phyloP scores from a whole-genome alignment of 2,329 filamentous ascomycete species.

The Madurella mycetomatis region DNA sequence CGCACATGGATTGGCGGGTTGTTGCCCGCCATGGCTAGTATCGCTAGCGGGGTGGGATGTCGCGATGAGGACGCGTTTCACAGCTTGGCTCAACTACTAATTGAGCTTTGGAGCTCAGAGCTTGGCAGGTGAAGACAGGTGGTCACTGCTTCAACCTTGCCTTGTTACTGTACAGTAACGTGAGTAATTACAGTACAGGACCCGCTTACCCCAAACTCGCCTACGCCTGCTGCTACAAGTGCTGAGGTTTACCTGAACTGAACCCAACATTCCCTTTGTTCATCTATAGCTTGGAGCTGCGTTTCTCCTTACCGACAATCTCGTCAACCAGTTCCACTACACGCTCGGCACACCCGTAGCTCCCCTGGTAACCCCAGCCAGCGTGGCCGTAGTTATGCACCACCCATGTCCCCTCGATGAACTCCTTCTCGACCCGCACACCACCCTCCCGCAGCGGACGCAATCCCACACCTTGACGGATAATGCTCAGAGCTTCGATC shows the following conservation, averaged over 20 bases:
- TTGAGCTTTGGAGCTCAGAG: not conserved
- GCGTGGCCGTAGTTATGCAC: slow-evolving; percentile 80
- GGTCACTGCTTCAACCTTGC: too few species aligned
- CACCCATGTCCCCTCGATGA: slow-evolving; percentile 58
- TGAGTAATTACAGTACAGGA: too few species aligned
- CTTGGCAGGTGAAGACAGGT: not conserved
- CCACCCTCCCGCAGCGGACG: slow-evolving; percentile 71
- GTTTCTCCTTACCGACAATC: slow-evolving; percentile 38
- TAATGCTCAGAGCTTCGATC: slow-evolving; percentile 66
- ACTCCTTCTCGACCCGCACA: slow-evolving; percentile 69
- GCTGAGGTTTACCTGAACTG: not conserved
- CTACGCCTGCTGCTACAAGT: too few species aligned
- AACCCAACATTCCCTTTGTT: not conserved
- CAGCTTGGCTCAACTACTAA: not conserved
- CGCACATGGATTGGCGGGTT: slow-evolving; percentile 25
- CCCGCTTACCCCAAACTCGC: too few species aligned
- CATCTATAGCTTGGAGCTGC: slow-evolving; percentile 24
- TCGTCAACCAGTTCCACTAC: slow-evolving; percentile 64
- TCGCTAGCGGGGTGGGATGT: not conserved
- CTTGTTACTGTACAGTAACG: too few species aligned
- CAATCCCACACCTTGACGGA: slow-evolving; percentile 78
- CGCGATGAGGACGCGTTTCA: slow-evolving; percentile 12
- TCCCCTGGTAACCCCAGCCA: slow-evolving; percentile 69
- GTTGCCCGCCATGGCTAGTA: slow-evolving; percentile 14
- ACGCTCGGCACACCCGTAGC: slow-evolving; percentile 65